Evolutionary conservation across 108 stramenopile species (phyloP), one percentile per base, ranked within the genome.

Genomic region (Mayamaea pseudoterrestris): DNA sequence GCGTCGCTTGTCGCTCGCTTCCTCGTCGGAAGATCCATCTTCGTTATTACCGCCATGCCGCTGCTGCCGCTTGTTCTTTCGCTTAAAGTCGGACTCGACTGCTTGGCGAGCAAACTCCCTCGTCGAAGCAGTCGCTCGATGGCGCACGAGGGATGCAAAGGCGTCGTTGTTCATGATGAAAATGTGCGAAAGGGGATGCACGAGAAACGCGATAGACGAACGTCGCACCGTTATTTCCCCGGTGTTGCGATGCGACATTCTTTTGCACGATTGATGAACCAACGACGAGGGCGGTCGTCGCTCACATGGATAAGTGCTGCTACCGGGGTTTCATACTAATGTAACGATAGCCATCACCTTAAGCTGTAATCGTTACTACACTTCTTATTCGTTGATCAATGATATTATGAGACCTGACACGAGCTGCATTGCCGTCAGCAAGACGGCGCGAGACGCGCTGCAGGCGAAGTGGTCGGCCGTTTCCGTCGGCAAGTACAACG

Each of bases 21-120:
- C 66, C 8, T 58, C 30, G 34, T 66, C 61, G 29, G 42, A 47
- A 12, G 63, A 66, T 4, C 37, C 18, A 27, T 28, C 44, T 27
- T 31, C 52, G 18, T 20, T 42, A 14, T 7, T 27, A 24, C 25
- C 11, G 13, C 24, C 18, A 16, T 21, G 46, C 27, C 47, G 28
- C 42, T 47, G 16, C 49, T 48, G 34, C 48, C 30, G 24, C 44
- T 59, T 59, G 51, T 61, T 42, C 21, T 59, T 63, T 16, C 52
- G 34, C 20, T 51, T 56, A 36, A 79, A 87, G 57, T 87, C 85
- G 18, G 60, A 41, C 61, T 87, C 78, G 23, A 87, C 85, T 7
- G 76, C 85, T 40, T 74, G 69, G 1, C 80, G 66, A 30, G 85
- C 85, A 27, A 87, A 80, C 57, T 81, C 73, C 49, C 72, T 73